These are phyloP conservation scores for Haematococcus lacustris DNA, from an alignment of 139 green algal species.

Conservation along the genomic window DNA sequence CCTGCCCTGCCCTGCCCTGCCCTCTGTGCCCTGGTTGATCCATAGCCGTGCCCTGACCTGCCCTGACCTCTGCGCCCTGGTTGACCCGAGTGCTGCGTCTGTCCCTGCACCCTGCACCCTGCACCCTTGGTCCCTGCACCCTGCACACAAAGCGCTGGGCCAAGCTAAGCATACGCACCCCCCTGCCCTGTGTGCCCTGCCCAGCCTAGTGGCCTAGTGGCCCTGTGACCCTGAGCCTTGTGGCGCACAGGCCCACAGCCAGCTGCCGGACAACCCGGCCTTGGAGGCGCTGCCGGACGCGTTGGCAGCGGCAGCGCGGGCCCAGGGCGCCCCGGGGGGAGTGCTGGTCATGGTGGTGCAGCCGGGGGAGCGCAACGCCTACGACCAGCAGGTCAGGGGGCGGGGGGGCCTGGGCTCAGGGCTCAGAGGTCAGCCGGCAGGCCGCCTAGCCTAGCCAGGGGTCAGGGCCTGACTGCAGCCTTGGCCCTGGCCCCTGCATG, in stretches of 20 bases:
- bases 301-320: constrained; percentile 27
- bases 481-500: too few species aligned
- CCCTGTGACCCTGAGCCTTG: too few species aligned
- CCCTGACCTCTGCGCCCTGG: too few species aligned
- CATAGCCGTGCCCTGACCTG: too few species aligned
- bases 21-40: background rate
- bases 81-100: too few species aligned
- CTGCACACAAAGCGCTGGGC: too few species aligned
- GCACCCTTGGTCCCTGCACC: too few species aligned
- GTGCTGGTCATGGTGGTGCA: constrained; percentile 91
- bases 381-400: constrained; percentile 75
- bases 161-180: too few species aligned
- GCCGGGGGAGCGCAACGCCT: constrained; percentile 84
- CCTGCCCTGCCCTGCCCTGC: background rate
- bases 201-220: too few species aligned
- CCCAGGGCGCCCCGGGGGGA: constrained; percentile 9
- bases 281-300: constrained; percentile 42
- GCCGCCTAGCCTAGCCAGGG: background rate
- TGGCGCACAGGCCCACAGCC: too few species aligned
- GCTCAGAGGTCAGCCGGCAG: background rate
- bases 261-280: constrained; percentile 66
- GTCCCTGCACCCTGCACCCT: too few species aligned
- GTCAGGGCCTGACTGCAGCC: background rate
- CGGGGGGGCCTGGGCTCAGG: background rate
- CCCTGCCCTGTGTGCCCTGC: too few species aligned